Evolutionary conservation across 768 basidiomycete genomes (phyloP).

Genomic region (Boletus patriciae): DNA sequence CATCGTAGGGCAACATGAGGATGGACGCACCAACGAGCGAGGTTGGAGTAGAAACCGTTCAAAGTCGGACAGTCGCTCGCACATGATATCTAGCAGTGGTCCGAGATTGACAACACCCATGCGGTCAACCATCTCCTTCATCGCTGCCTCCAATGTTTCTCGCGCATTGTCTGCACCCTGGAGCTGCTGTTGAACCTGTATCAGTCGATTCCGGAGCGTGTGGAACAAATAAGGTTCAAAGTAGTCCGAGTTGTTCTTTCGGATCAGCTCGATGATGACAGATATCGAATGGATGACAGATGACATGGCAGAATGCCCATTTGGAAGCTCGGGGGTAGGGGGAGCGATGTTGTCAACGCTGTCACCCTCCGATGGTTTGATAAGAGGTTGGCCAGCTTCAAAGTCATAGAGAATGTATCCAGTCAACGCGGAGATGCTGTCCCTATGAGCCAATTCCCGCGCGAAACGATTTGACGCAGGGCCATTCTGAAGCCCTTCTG

Average conservation of each 20-base stretch:
- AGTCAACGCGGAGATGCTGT: slow-evolving; percentile 68
- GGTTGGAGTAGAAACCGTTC: slow-evolving; percentile 71
- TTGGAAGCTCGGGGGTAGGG: slow-evolving; percentile 25
- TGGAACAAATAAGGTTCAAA: slow-evolving; percentile 98
- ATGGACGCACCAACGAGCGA: slow-evolving; percentile 65
- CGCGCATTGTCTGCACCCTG: slow-evolving; percentile 56
- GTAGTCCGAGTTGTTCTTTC: slow-evolving; percentile 98
- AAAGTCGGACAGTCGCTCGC: slow-evolving; percentile 64
- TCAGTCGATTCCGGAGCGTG: slow-evolving; percentile 85
- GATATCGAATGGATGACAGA: slow-evolving; percentile 85
- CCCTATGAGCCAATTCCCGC: slow-evolving; percentile 76
- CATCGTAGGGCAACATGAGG: slow-evolving; percentile 1
- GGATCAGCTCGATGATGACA: slow-evolving; percentile 89
- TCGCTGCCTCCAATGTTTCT: slow-evolving; percentile 66
- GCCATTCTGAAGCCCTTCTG: slow-evolving; percentile 66
- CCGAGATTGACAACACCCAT: slow-evolving; percentile 93
- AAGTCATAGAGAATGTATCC: slow-evolving; percentile 78
- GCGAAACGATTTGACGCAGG: slow-evolving; percentile 85
- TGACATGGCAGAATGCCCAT: slow-evolving; percentile 61
- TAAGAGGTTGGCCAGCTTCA: slow-evolving; percentile 21
- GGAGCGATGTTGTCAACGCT: slow-evolving; percentile 11
- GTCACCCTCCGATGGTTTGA: slow-evolving; percentile 16
- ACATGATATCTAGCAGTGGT: slow-evolving; percentile 71
- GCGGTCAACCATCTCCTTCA: slow-evolving; percentile 78
- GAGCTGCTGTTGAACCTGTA: slow-evolving; percentile 78